Evolutionary conservation across 371 early-diverging fungal species (phyloP).

Genomic region (Fennellomyces sp.): DNA sequence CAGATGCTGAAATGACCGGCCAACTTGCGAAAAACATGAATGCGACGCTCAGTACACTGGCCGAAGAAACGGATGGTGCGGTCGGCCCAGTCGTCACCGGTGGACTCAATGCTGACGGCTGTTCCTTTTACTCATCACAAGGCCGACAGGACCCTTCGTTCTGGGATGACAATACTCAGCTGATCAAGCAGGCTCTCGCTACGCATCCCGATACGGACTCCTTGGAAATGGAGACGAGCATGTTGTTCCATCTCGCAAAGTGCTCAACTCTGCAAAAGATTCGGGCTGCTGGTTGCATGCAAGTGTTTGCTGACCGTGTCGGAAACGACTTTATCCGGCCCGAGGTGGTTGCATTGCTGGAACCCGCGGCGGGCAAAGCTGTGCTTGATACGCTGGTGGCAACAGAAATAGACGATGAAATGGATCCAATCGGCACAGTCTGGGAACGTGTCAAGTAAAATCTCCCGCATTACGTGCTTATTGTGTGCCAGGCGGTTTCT

Average conservation of each 20-base stretch:
- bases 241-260: slow-evolving; percentile 83
- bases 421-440: slow-evolving; percentile 61
- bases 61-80: slow-evolving; percentile 16
- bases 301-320: slow-evolving; percentile 85
- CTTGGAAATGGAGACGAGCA: slow-evolving; percentile 93
- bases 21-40: slow-evolving; percentile 42
- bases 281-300: slow-evolving; percentile 80
- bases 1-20: slow-evolving; percentile 63
- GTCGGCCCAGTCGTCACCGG: slow-evolving; percentile 62
- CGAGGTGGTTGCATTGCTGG: slow-evolving; percentile 60
- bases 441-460: slow-evolving; percentile 57
- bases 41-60: slow-evolving; percentile 25
- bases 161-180: slow-evolving; percentile 74
- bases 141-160: slow-evolving; percentile 81
- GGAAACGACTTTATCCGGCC: slow-evolving; percentile 75
- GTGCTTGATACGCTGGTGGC: slow-evolving; percentile 75
- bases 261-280: slow-evolving; percentile 56
- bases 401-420: slow-evolving; percentile 44
- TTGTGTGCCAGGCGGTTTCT: too few relatives aligned
- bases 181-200: slow-evolving; percentile 56
- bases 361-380: slow-evolving; percentile 69
- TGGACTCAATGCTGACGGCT: slow-evolving; percentile 85
- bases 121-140: slow-evolving; percentile 92
- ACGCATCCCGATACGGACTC: slow-evolving; percentile 68
- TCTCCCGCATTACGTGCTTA: too few relatives aligned